Base-by-base conservation (phyloP, 768 basidiomycete genomes). In the Trametes villosa region DNA sequence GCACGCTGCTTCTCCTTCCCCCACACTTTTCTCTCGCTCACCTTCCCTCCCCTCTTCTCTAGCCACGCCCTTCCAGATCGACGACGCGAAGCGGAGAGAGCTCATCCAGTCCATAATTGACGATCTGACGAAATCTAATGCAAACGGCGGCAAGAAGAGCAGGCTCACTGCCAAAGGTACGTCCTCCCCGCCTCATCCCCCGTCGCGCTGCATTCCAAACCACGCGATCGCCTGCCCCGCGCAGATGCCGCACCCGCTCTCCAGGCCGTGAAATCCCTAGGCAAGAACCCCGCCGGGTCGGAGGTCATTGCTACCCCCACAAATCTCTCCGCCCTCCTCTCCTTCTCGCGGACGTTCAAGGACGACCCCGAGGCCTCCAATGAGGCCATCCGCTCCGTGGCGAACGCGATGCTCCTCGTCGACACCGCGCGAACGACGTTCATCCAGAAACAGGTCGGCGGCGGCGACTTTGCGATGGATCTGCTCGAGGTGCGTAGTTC, bases 351-450 rank as follows among this genome's bases (percentile, higher is more conserved):
- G 7, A 71, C 79, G 7, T 80, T 87, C 69, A 86, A 86, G 59
- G 81, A 85, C 54, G 80, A 85, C 40, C 69, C 71, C 3, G 86
- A 87, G 13, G 87, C 86, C 2, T 77, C 83, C 4, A 83, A 81
- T 44, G 89, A 92, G 74, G 88, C 89, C 1, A 77, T 93, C 45
- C 80, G 89, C 55, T 91, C 84, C 53, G 79, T 93, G 26, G 93
- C 94, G 9, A 96, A 96, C 70, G 83, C 90, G 0, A 73, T 94
- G 3, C 80, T 94, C 20, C 81, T 93, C 57, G 76, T 88, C 51
- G 88, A 89, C 59, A 69, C 74, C 15, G 86, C 87, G 2, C 83
- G 92, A 51, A 68, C 71, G 20, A 83, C 82, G 0, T 84, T 89
- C 66, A 69, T 89, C 29, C 75, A 73, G 48, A 77, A 80, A 46